These are phyloP conservation scores for Thelephora aurantiotincta DNA, from an alignment of 768 basidiomycete species.

Conservation along the genomic window DNA sequence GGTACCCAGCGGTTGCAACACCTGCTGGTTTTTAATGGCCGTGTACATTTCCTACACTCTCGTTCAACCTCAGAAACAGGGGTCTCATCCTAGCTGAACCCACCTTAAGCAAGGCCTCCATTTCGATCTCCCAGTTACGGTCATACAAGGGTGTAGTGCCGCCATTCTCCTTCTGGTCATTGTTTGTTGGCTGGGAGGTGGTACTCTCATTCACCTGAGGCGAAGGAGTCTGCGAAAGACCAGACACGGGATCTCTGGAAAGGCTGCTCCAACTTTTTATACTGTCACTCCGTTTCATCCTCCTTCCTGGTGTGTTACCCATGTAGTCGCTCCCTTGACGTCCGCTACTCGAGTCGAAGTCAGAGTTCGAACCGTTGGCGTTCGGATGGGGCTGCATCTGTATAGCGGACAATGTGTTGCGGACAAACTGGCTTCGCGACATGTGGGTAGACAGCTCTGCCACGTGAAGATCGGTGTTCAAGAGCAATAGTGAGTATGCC, in stretches of 20 bases:
- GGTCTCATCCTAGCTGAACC: slow-evolving; percentile 3
- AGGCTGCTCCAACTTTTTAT: slow-evolving; percentile 78
- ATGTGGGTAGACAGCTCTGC: slow-evolving; percentile 81
- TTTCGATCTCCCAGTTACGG: slow-evolving; percentile 71
- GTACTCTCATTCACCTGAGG: slow-evolving; percentile 40
- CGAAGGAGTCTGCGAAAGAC: slow-evolving; percentile 15
- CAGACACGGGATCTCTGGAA: slow-evolving; percentile 38
- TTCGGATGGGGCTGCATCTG: slow-evolving; percentile 59
- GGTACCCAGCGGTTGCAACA: slow-evolving; percentile 63
- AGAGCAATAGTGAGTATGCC: slow-evolving; percentile 79
- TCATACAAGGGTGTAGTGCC: slow-evolving; percentile 33
- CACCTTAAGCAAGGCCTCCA: slow-evolving; percentile 81
- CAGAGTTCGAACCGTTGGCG: slow-evolving; percentile 39
- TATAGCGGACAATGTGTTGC: slow-evolving; percentile 81
- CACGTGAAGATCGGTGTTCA: slow-evolving; percentile 96
- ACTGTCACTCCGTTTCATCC: slow-evolving; percentile 69
- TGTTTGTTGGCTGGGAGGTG: slow-evolving; percentile 37
- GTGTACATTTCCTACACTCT: slow-evolving; percentile 76
- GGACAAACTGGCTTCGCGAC: slow-evolving; percentile 85
- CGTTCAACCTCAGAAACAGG: not conserved
- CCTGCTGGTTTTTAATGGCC: slow-evolving; percentile 83
- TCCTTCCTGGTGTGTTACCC: slow-evolving; percentile 20
- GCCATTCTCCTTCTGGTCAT: slow-evolving; percentile 21
- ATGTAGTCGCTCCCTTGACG: slow-evolving; percentile 42
- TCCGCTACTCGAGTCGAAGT: slow-evolving; percentile 50